Conservation (phyloP, 129 eudicot genomes). For the Artemisia tridentata region DNA sequence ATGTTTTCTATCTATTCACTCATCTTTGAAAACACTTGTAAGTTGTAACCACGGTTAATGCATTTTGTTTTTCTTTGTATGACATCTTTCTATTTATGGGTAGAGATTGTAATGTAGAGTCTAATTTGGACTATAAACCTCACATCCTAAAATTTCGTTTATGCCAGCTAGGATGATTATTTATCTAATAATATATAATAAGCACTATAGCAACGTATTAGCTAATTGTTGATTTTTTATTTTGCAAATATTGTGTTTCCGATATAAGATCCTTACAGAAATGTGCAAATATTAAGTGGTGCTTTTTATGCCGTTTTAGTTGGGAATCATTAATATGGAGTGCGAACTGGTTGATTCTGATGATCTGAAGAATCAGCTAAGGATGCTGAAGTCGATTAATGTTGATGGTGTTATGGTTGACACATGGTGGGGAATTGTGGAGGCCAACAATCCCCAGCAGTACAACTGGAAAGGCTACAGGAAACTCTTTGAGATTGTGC, state of each 20-base stretch:
- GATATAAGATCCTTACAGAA: too few species aligned
- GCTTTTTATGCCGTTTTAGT: slow-evolving; percentile 36
- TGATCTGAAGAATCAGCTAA: slow-evolving; percentile 47
- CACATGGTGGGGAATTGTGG: too few species aligned
- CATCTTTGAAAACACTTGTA: slow-evolving; percentile 7
- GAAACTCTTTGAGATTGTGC: slow-evolving; percentile 67
- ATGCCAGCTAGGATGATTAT: too few species aligned
- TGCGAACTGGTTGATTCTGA: slow-evolving; percentile 68
- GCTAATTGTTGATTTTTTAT: too few species aligned
- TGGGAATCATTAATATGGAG: slow-evolving; percentile 59
- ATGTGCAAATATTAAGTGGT: background rate
- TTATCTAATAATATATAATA: too few species aligned
- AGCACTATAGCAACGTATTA: too few species aligned
- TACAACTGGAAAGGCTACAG: slow-evolving; percentile 81
- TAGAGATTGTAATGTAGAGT: too few species aligned
- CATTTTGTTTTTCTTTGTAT: background rate
- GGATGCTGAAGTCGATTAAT: slow-evolving; percentile 49
- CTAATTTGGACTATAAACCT: background rate
- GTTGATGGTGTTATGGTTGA: slow-evolving; percentile 97
- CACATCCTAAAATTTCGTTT: too few species aligned
- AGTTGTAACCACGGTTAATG: too few species aligned
- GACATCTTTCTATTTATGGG: too few species aligned
- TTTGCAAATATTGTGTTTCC: too few species aligned
- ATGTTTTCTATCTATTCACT: background rate
- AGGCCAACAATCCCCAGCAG: slow-evolving; percentile 59